Evolutionary conservation across 345 rosid genomes (phyloP).

Genomic region (Firmiana major): DNA sequence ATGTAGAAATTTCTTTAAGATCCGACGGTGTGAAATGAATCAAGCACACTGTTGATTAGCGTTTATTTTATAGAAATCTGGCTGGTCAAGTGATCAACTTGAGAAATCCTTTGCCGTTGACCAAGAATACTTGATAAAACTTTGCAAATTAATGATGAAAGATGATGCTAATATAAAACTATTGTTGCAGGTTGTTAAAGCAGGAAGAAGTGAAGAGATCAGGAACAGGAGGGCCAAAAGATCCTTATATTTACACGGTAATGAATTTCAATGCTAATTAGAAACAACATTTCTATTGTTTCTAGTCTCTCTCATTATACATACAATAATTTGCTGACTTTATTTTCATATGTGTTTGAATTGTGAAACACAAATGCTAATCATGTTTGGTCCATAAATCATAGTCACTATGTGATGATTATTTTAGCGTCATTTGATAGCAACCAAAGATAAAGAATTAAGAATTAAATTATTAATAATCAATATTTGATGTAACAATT

Average conservation of each 20-base stretch:
- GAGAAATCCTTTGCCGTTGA: not conserved
- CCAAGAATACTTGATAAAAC: not conserved
- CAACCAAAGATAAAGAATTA: too few species aligned
- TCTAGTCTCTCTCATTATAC: not conserved
- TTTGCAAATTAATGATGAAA: not conserved
- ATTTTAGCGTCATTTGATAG: too few species aligned
- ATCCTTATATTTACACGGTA: constrained; percentile 86
- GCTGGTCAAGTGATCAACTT: too few species aligned
- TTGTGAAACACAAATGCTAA: not conserved
- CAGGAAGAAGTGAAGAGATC: constrained; percentile 63
- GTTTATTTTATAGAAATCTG: not conserved
- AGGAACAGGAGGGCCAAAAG: constrained; percentile 72
- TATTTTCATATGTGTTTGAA: not conserved
- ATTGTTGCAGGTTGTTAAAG: constrained; percentile 53
- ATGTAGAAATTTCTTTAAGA: not conserved
- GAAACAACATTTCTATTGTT: not conserved
- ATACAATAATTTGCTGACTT: too few species aligned
- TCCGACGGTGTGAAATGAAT: constrained; percentile 4
- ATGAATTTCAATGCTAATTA: not conserved
- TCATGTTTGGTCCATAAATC: too few species aligned
- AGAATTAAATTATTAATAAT: too few species aligned
- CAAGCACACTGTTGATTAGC: not conserved
- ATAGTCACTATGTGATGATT: too few species aligned
- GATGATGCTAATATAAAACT: not conserved
- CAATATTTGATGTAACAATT: too few species aligned